phyloP scores from a whole-genome alignment of 352 stramenopile species.

The Globisporangium nodosum region DNA sequence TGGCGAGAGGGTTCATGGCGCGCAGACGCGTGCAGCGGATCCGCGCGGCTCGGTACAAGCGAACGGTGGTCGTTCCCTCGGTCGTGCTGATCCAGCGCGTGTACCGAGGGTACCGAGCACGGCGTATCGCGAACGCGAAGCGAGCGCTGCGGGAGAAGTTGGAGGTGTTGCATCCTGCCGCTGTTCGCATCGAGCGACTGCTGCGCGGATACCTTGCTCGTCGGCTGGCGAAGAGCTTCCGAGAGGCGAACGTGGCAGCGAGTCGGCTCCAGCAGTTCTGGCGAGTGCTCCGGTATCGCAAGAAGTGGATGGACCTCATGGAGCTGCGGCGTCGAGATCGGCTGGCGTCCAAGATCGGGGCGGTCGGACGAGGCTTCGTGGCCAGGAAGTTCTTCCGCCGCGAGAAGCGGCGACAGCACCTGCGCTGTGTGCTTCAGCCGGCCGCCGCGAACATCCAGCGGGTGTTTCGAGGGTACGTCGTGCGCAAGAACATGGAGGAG shows the following conservation, averaged over 20 bases:
- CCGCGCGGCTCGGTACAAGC: slow-evolving; percentile 33
- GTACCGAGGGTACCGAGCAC: slow-evolving; percentile 41
- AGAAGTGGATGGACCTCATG: slow-evolving; percentile 52
- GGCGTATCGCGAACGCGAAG: slow-evolving; percentile 24
- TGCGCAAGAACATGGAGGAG: slow-evolving; percentile 46
- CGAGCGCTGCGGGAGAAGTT: slow-evolving; percentile 22
- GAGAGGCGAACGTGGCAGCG: slow-evolving; percentile 22
- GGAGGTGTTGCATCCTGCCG: slow-evolving; percentile 40
- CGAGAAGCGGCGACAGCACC: slow-evolving; percentile 36
- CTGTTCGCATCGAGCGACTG: slow-evolving; percentile 41
- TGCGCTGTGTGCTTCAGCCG: slow-evolving; percentile 39
- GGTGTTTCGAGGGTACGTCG: slow-evolving; percentile 61
- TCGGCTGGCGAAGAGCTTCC: slow-evolving; percentile 24
- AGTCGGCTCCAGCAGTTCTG: slow-evolving; percentile 47
- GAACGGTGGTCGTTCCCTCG: slow-evolving; percentile 37
- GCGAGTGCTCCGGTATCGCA: slow-evolving; percentile 33
- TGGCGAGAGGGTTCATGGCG: slow-evolving; percentile 55
- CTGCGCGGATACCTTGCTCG: slow-evolving; percentile 53
- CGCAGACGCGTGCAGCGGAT: slow-evolving; percentile 36
- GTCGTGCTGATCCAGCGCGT: slow-evolving; percentile 42
- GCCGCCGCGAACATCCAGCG: slow-evolving; percentile 51
- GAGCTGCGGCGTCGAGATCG: slow-evolving; percentile 30
- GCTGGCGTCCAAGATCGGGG: slow-evolving; percentile 63
- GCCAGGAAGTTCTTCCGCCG: slow-evolving; percentile 47
- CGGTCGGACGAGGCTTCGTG: slow-evolving; percentile 53